Evolutionary conservation across 306 rosid species (phyloP).

Genomic region (Rosa rugosa): DNA sequence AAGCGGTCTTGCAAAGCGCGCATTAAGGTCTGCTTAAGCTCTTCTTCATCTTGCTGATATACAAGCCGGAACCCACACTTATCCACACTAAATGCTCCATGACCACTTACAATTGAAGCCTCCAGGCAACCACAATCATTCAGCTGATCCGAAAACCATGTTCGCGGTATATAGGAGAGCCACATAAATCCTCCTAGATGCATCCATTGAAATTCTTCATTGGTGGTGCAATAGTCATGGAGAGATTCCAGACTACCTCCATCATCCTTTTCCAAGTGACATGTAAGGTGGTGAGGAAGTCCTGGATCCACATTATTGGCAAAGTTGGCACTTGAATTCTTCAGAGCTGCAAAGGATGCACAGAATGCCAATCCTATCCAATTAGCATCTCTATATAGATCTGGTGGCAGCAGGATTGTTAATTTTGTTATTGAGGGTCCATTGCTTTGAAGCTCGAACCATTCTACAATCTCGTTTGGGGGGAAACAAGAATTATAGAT

Average conservation of each 20-base stretch:
- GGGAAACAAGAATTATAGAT: too few relatives aligned
- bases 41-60: not conserved
- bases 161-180: not conserved
- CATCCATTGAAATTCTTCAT: too few relatives aligned
- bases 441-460: too few relatives aligned
- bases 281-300: not conserved
- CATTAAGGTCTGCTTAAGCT: not conserved
- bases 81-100: not conserved
- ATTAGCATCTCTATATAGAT: not conserved
- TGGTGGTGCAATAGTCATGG: too few relatives aligned
- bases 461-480: too few relatives aligned
- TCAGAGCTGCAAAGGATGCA: conserved; percentile 8
- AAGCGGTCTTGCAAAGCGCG: too few relatives aligned
- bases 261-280: too few relatives aligned
- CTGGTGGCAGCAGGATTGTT: conserved; percentile 6
- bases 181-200: too few relatives aligned
- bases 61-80: not conserved
- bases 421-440: too few relatives aligned
- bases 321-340: not conserved
- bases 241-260: too few relatives aligned
- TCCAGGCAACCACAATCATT: too few relatives aligned
- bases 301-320: not conserved
- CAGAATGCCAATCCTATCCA: conserved; percentile 28
- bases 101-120: not conserved
- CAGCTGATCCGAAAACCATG: too few relatives aligned